Conservation (phyloP, 352 stramenopile species). For the Globisporangium splendens region DNA sequence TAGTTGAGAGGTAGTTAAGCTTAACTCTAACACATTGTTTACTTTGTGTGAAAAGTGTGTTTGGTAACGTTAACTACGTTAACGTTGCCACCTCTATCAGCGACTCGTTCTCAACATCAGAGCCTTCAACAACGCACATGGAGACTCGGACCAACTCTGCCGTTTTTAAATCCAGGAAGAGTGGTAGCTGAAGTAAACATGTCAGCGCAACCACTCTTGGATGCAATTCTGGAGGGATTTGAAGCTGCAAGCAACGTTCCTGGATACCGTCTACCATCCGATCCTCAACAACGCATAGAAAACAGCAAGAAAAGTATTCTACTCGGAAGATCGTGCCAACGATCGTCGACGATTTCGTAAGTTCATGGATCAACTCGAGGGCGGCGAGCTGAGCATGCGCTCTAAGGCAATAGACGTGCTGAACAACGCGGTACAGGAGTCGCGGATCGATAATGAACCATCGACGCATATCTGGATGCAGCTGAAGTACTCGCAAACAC, state of each 20-base stretch:
- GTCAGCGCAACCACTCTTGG: conserved; percentile 17
- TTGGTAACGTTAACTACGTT: no score
- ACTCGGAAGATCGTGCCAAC: conserved; percentile 11
- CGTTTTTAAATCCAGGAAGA: conserved; percentile 24
- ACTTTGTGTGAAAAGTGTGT: no score
- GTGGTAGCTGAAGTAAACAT: conserved; percentile 22
- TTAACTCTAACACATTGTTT: no score
- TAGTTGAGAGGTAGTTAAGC: no score
- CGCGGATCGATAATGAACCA: conserved; percentile 14
- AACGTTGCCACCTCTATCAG: no score
- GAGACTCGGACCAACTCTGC: conserved; percentile 25
- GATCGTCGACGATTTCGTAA: conserved; percentile 7
- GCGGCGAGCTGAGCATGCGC: conserved; percentile 20
- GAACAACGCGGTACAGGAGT: conserved; percentile 22
- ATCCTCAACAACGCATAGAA: background rate
- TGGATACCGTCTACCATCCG: conserved; percentile 5
- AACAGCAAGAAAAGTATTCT: conserved; percentile 12
- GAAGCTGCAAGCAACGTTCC: background rate
- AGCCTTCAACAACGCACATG: conserved; percentile 20
- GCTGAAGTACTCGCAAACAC: background rate
- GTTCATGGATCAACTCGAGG: conserved; percentile 20
- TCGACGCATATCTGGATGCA: background rate
- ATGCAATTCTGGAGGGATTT: conserved; percentile 13
- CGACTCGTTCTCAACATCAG: conserved; percentile 10
- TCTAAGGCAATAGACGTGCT: conserved; percentile 20